Conservation (phyloP, 495 filamentous ascomycete species). For the Pseudevernia furfuracea region DNA sequence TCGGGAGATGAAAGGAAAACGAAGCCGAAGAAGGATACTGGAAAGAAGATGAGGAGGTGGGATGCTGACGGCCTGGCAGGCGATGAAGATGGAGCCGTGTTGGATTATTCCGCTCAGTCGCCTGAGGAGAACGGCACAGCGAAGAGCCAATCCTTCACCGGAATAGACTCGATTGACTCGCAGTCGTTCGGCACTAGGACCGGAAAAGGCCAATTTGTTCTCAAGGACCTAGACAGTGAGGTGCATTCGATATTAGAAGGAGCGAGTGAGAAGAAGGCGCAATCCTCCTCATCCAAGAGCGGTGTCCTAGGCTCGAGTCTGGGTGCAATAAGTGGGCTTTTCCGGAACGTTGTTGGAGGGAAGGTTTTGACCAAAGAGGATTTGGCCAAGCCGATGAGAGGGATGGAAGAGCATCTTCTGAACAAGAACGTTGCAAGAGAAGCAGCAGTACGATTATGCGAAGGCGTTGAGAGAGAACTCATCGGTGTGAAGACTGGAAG, state of each 20-base stretch:
- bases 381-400: slow-evolving; percentile 82
- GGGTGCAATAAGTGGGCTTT: slow-evolving; percentile 73
- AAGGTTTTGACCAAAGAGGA: slow-evolving; percentile 83
- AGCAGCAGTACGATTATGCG: slow-evolving; percentile 83
- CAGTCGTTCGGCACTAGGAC: slow-evolving; percentile 78
- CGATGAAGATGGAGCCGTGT: slow-evolving; percentile 68
- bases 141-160: slow-evolving; percentile 39
- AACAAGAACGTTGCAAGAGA: slow-evolving; percentile 95
- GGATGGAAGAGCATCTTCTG: slow-evolving; percentile 90
- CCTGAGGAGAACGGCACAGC: slow-evolving; percentile 44
- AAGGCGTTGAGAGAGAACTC: slow-evolving; percentile 82
- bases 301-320: slow-evolving; percentile 72
- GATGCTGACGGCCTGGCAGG: slow-evolving; percentile 81
- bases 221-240: slow-evolving; percentile 88
- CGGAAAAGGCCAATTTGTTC: slow-evolving; percentile 81
- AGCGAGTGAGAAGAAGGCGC: slow-evolving; percentile 56
- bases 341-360: slow-evolving; percentile 89
- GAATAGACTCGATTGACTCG: slow-evolving; percentile 64
- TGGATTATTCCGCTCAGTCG: slow-evolving; percentile 71
- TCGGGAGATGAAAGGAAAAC: slow-evolving; percentile 75
- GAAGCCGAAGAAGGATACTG: slow-evolving; percentile 48
- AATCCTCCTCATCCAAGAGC: slow-evolving; percentile 36
- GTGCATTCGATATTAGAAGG: slow-evolving; percentile 79
- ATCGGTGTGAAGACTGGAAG: slow-evolving; percentile 84
- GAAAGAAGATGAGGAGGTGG: slow-evolving; percentile 84